Evolutionary conservation across 352 stramenopile genomes (phyloP).

Genomic region (Elongisporangium anandrum): DNA sequence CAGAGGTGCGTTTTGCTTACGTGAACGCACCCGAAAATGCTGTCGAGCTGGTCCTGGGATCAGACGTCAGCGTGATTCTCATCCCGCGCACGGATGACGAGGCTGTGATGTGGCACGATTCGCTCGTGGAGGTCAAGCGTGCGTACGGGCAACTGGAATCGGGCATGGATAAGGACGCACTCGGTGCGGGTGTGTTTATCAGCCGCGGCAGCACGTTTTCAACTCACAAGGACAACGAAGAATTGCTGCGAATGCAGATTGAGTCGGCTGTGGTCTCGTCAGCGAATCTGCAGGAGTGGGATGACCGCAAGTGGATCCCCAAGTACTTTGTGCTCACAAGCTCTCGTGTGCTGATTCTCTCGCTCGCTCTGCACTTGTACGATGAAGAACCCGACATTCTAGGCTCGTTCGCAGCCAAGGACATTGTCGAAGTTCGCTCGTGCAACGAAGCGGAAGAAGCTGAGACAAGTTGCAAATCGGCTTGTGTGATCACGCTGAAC

Average conservation of each 20-base stretch:
- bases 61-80: slow-evolving; percentile 75
- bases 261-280: slow-evolving; percentile 78
- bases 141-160: slow-evolving; percentile 73
- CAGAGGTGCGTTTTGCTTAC: slow-evolving; percentile 81
- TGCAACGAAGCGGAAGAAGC: slow-evolving; percentile 70
- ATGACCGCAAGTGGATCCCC: slow-evolving; percentile 82
- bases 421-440: slow-evolving; percentile 76
- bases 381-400: slow-evolving; percentile 86
- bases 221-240: slow-evolving; percentile 81
- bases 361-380: slow-evolving; percentile 80
- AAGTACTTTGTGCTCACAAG: slow-evolving; percentile 88
- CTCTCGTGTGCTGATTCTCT: slow-evolving; percentile 75
- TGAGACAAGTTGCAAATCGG: slow-evolving; percentile 44
- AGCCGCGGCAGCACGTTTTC: slow-evolving; percentile 83
- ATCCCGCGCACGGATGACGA: slow-evolving; percentile 81
- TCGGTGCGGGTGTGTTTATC: slow-evolving; percentile 77
- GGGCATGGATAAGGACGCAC: slow-evolving; percentile 71
- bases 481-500: slow-evolving; percentile 57
- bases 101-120: slow-evolving; percentile 82
- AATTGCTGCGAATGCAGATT: slow-evolving; percentile 78
- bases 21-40: slow-evolving; percentile 85
- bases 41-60: slow-evolving; percentile 74
- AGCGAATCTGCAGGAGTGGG: slow-evolving; percentile 83
- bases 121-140: slow-evolving; percentile 77
- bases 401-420: slow-evolving; percentile 73